These are phyloP conservation scores for Blastocystis sp. DNA, from an alignment of 352 stramenopile species.

Conservation along the genomic window DNA sequence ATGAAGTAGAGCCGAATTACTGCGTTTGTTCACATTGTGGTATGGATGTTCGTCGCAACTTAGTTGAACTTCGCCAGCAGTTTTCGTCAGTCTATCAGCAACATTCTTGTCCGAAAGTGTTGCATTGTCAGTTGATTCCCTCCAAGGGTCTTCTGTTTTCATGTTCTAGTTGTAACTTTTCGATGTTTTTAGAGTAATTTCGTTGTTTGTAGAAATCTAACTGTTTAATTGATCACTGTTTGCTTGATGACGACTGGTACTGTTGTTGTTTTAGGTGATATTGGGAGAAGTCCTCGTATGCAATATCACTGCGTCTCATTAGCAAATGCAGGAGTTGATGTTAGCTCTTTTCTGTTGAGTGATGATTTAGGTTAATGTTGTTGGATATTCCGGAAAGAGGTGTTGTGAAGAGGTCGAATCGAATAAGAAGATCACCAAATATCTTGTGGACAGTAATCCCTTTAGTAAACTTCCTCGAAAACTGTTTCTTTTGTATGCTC, in stretches of 20 bases:
- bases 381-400: constrained; percentile 87
- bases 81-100: constrained; percentile 13
- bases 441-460: constrained; percentile 69
- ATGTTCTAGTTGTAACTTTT: constrained; percentile 24
- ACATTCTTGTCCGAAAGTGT: constrained; percentile 2
- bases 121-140: background rate
- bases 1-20: background rate
- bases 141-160: constrained; percentile 9
- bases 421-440: constrained; percentile 69
- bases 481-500: constrained; percentile 79
- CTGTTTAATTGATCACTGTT: background rate
- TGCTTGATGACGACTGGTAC: constrained; percentile 69
- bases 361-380: constrained; percentile 71
- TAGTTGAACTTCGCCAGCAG: background rate
- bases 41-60: background rate
- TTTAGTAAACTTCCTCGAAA: constrained; percentile 71
- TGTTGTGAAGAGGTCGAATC: constrained; percentile 76
- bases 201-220: background rate
- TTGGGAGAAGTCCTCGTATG: constrained; percentile 95
- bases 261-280: constrained; percentile 87
- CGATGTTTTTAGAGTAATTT: background rate
- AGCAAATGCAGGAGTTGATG: constrained; percentile 73
- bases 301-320: constrained; percentile 96
- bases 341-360: background rate
- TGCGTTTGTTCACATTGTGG: constrained; percentile 30